These are phyloP conservation scores for Acephala macrosclerotiorum DNA, from an alignment of 2,329 filamentous ascomycete species.

Conservation along the genomic window DNA sequence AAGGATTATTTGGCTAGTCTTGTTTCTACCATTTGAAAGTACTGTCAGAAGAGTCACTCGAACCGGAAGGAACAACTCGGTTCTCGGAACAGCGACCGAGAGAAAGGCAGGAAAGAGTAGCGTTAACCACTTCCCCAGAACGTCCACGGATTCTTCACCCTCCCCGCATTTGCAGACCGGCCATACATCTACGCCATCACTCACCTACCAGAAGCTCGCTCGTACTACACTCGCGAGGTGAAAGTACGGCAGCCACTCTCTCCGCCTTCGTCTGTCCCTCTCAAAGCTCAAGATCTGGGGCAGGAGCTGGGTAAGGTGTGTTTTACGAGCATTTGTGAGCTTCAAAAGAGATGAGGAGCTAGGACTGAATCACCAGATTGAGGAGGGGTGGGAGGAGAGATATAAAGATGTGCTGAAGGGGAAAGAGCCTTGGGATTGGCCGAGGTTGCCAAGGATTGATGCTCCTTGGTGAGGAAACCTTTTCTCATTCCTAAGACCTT, in stretches of 20 bases:
- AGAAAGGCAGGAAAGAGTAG: background rate
- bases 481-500: background rate
- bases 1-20: too few species aligned
- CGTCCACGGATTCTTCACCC: conserved; percentile 63
- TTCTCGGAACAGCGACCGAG: too few species aligned
- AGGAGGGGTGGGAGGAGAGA: conserved; percentile 10
- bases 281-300: conserved; percentile 8
- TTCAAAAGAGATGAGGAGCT: conserved; percentile 50
- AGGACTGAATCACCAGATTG: conserved; percentile 24
- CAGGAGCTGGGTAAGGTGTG: conserved; percentile 49
- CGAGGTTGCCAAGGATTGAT: conserved; percentile 27
- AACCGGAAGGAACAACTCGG: too few species aligned
- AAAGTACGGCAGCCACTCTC: conserved; percentile 55
- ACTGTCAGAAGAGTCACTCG: too few species aligned
- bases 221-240: conserved; percentile 58
- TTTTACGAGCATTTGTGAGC: conserved; percentile 60
- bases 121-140: conserved; percentile 12
- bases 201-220: conserved; percentile 52
- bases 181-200: conserved; percentile 61
- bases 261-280: conserved; percentile 46
- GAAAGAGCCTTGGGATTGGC: conserved; percentile 15
- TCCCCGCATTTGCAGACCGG: conserved; percentile 54
- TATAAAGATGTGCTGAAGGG: conserved; percentile 25
- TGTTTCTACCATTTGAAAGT: too few species aligned
- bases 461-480: conserved; percentile 33